These are phyloP conservation scores for Xanthoceras sorbifolium DNA, from an alignment of 345 rosid species.

Conservation along the genomic window DNA sequence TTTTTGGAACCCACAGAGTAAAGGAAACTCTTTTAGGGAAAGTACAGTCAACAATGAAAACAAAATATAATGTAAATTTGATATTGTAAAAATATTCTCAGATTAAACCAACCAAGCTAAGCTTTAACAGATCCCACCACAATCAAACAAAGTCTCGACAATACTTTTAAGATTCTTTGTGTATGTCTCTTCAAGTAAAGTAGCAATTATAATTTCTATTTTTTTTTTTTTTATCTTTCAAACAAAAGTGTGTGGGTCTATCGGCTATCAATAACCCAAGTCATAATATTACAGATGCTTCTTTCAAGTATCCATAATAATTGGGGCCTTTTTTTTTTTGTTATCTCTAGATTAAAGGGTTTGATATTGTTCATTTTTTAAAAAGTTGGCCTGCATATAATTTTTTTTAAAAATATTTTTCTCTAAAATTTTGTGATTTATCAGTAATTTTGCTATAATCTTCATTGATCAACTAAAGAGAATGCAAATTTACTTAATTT, in stretches of 20 bases:
- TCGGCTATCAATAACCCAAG: neutral
- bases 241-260: neutral
- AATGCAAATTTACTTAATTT: no score
- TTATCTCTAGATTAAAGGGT: no score
- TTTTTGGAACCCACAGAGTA: neutral
- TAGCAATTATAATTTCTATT: neutral
- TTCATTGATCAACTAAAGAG: no score
- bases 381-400: no score
- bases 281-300: no score
- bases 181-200: neutral
- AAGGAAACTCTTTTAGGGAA: neutral
- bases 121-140: slow-evolving; percentile 6
- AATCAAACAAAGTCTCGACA: slow-evolving; percentile 12
- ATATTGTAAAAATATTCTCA: neutral
- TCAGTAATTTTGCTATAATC: no score
- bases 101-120: neutral
- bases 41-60: neutral
- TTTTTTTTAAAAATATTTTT: no score
- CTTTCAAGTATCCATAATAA: no score
- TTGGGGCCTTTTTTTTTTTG: no score
- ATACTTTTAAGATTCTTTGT: slow-evolving; percentile 5
- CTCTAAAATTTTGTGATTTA: no score
- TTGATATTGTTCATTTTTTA: no score
- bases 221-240: neutral
- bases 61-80: neutral